These are phyloP conservation scores for Scheffersomyces segobiensis DNA, from an alignment of 1,139 yeast genomes.

Conservation along the genomic window DNA sequence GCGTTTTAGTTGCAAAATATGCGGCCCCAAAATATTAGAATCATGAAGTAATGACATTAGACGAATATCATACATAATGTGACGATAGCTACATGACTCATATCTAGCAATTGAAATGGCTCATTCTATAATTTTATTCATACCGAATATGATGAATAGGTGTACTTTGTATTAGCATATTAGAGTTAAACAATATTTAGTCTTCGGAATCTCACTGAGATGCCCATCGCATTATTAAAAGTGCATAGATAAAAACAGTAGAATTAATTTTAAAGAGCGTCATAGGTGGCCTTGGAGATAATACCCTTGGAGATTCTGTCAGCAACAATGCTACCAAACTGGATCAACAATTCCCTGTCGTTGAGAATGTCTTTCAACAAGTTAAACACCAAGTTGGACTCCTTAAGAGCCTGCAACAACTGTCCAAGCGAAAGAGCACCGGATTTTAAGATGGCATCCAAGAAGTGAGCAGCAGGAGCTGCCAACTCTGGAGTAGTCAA, in stretches of 20 bases:
- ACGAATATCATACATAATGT: background rate
- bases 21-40: background rate
- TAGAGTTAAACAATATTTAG: background rate
- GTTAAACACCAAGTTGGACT: slow-evolving; percentile 20
- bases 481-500: slow-evolving; percentile 29
- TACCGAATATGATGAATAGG: background rate
- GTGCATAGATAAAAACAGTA: background rate
- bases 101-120: background rate
- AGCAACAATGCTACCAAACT: slow-evolving; percentile 19
- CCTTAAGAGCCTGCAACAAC: slow-evolving; percentile 22
- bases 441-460: slow-evolving; percentile 23
- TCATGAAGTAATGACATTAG: background rate
- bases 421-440: slow-evolving; percentile 24
- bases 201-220: background rate
- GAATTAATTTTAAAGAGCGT: slow-evolving; percentile 1
- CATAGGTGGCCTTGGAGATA: slow-evolving; percentile 10
- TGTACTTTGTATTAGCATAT: background rate
- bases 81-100: background rate
- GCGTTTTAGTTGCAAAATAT: background rate
- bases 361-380: slow-evolving; percentile 20
- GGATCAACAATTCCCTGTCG: slow-evolving; percentile 19
- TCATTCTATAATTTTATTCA: background rate
- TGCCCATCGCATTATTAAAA: background rate
- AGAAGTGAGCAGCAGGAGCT: slow-evolving; percentile 27
- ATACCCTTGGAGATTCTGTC: slow-evolving; percentile 21